Base-by-base conservation (phyloP, 495 filamentous ascomycete genomes). In the Amorphotheca resinae region DNA sequence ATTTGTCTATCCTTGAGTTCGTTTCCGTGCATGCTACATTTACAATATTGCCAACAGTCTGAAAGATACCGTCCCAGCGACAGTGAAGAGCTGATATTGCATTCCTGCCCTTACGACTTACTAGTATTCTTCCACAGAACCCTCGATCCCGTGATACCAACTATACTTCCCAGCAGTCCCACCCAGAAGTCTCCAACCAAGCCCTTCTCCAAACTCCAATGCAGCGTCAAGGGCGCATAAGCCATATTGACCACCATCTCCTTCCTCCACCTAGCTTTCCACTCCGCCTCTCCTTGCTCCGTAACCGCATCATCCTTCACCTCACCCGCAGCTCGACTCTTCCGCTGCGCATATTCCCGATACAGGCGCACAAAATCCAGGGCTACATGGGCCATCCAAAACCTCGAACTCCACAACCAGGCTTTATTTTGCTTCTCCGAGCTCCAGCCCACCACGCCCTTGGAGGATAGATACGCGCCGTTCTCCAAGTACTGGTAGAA, bases 401-500 rank as follows among this genome's bases (percentile, higher is more conserved):
- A 81, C 12, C 87, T 64, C 12, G 69, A 73, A 58, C 84, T 84
- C 84, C 82, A 93, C 25, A 78, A 54, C 60, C 72, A 77, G 58
- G 75, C 78, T 44, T 64, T 65, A 20, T 56, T 65, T 55, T 73
- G 66, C 39, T 60, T 58, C 41, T 67, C 53, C 3, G 72, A 68
- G 16, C 68, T 68, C 59, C 69, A 74, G 2, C 66, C 67, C 22
- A 93, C 54, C 0, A 94, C 68, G 14, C 75, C 74, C 51, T 85
- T 83, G 16, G 63, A 57, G 4, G 79, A 72, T 7, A 96, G 69
- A 63, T 82, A 94, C 7, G 80, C 82, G 4, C 69, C 76, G 59
- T 95, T 95, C 67, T 96, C 89, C 22, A 93, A 70, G 8, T 68
- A 56, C 61, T 95, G 89, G 65, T 81, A 87, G 3, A 69, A 49